These are phyloP conservation scores for Eurotiales sp. DNA, from an alignment of 2,329 filamentous ascomycete species.

Conservation along the genomic window DNA sequence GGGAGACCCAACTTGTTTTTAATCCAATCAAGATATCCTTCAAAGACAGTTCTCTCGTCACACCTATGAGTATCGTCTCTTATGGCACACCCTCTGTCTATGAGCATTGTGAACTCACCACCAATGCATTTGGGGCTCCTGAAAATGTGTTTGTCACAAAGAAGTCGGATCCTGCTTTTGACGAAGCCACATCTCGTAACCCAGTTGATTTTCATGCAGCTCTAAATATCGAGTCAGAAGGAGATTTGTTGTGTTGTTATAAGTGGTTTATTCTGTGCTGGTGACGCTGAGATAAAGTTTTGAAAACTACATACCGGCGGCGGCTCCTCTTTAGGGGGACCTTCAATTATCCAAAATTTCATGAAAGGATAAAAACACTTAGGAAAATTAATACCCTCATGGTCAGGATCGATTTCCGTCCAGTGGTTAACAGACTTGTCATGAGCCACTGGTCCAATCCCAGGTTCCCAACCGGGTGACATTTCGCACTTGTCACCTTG, in stretches of 20 bases:
- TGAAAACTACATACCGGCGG: neutral
- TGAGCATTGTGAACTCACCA: constrained; percentile 9
- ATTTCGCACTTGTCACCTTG: neutral
- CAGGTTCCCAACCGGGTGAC: neutral
- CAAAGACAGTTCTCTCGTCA: constrained; percentile 6
- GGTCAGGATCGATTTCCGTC: constrained; percentile 5
- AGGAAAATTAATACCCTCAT: neutral
- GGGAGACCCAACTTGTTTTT: neutral
- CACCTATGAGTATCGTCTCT: constrained; percentile 4
- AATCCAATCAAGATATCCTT: constrained; percentile 5
- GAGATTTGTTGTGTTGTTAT: neutral
- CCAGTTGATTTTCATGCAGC: constrained; percentile 8
- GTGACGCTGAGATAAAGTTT: neutral
- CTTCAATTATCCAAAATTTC: constrained; percentile 8
- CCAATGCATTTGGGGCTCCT: constrained; percentile 6
- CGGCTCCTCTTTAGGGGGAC: neutral
- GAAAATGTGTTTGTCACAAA: constrained; percentile 7
- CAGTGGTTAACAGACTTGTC: constrained; percentile 1
- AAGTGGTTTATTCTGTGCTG: neutral
- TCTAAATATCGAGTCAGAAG: neutral
- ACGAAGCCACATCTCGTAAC: constrained; percentile 13
- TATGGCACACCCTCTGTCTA: constrained; percentile 4
- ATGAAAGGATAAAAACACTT: constrained; percentile 3
- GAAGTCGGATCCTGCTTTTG: constrained; percentile 2
- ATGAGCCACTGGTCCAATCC: neutral